A percentile compares a stretch with the other conserved stretches of the same genome.
Conservation (phyloP, 768 basidiomycete genomes). For the Favolaschia claudopus region DNA sequence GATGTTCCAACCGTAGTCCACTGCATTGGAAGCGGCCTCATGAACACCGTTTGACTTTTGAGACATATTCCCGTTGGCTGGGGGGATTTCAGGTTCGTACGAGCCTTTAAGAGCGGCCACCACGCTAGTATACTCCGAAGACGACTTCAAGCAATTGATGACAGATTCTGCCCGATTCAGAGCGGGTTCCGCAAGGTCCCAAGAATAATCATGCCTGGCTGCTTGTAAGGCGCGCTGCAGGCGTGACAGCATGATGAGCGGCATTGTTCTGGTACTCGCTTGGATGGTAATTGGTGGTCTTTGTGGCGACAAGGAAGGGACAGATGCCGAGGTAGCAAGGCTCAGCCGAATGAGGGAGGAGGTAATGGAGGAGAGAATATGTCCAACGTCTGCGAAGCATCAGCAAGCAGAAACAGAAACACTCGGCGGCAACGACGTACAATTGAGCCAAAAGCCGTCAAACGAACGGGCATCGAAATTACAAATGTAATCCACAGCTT, state of each 20-base stretch:
- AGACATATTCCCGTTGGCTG: neutral
- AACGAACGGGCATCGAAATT: conserved; percentile 20
- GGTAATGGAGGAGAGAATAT: conserved; percentile 29
- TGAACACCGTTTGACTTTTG: conserved; percentile 13
- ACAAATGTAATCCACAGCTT: conserved; percentile 30
- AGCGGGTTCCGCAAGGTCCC: conserved; percentile 28
- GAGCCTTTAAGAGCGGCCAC: conserved; percentile 24
- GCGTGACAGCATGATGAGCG: conserved; percentile 23
- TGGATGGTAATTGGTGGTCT: conserved; percentile 19
- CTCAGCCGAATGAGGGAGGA: conserved; percentile 31
- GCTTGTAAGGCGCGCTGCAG: conserved; percentile 20
- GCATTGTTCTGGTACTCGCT: conserved; percentile 27
- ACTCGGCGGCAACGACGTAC: conserved; percentile 11
- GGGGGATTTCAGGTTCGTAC: conserved; percentile 15
- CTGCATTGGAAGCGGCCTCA: neutral
- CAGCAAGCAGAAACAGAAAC: neutral
- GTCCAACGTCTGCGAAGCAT: conserved; percentile 26
- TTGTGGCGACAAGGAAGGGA: conserved; percentile 10
- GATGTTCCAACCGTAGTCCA: conserved; percentile 29
- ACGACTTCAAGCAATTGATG: conserved; percentile 14
- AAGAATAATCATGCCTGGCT: conserved; percentile 15
- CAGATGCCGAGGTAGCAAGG: conserved; percentile 27
- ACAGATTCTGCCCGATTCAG: conserved; percentile 23
- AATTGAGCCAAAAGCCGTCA: conserved; percentile 30
- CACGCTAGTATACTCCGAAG: conserved; percentile 21